These are phyloP conservation scores for Pleurotus salmoneostramineus DNA, from an alignment of 768 basidiomycete species.

Conservation along the genomic window DNA sequence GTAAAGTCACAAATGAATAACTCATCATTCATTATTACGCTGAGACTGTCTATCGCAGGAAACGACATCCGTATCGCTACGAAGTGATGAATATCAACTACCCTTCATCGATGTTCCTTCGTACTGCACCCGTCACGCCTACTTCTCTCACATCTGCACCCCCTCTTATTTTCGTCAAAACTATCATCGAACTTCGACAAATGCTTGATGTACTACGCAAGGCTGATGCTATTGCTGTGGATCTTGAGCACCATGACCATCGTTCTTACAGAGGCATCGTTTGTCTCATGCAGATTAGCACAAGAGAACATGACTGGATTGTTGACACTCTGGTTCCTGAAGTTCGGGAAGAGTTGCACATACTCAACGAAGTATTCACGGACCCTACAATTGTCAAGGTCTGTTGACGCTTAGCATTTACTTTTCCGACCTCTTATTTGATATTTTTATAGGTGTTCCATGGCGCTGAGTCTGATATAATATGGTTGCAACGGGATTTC, in stretches of 20 bases:
- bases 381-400: conserved; percentile 86
- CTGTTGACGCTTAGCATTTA: conserved; percentile 12
- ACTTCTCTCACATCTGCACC: conserved; percentile 62
- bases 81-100: conserved; percentile 77
- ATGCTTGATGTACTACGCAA: conserved; percentile 68
- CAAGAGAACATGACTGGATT: conserved; percentile 80
- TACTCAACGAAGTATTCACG: conserved; percentile 80
- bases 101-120: conserved; percentile 62
- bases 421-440: not conserved
- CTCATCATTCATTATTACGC: conserved; percentile 11
- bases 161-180: conserved; percentile 70
- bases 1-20: not conserved
- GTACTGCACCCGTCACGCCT: conserved; percentile 37
- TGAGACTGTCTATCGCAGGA: conserved; percentile 16
- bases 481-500: conserved; percentile 97
- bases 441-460: conserved; percentile 69
- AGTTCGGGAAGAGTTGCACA: conserved; percentile 71
- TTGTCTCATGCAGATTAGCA: conserved; percentile 91
- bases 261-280: conserved; percentile 84
- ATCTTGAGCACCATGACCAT: conserved; percentile 92
- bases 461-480: conserved; percentile 89
- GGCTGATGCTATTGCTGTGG: conserved; percentile 82
- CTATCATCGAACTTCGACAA: conserved; percentile 43
- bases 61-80: conserved; percentile 77
- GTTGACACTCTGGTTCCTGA: conserved; percentile 64